Evolutionary conservation across 345 rosid genomes (phyloP).

Genomic region (Excoecaria cochinchinensis): DNA sequence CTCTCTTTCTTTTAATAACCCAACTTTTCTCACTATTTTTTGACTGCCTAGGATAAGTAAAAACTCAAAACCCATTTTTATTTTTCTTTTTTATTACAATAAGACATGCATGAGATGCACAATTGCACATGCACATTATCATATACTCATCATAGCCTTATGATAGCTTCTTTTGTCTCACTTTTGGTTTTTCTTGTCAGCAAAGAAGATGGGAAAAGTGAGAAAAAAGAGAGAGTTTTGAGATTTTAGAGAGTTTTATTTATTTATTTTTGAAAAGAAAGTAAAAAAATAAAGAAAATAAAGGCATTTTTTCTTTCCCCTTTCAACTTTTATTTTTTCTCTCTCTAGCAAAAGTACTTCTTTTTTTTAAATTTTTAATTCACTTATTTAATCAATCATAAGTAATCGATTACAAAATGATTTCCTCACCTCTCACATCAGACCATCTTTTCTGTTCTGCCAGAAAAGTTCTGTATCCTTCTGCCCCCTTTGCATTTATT

Average conservation of each 20-base stretch:
- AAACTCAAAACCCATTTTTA: background rate
- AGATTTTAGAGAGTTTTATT: background rate
- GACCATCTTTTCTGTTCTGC: constrained; percentile 23
- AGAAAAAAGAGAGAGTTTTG: constrained; percentile 6
- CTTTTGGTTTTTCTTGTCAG: constrained; percentile 23
- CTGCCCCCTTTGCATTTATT: constrained; percentile 26
- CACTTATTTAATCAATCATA: constrained; percentile 36
- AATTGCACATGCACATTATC: constrained; percentile 8
- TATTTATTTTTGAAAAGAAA: background rate
- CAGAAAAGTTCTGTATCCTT: constrained; percentile 27
- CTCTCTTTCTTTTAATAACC: background rate
- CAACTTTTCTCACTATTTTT: background rate
- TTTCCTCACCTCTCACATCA: constrained; percentile 39
- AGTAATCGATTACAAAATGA: constrained; percentile 57
- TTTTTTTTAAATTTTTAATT: background rate
- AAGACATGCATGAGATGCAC: constrained; percentile 21
- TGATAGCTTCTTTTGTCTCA: constrained; percentile 25
- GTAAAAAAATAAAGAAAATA: background rate
- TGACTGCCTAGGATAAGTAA: constrained; percentile 6
- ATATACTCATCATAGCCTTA: constrained; percentile 26
- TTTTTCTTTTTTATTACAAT: background rate
- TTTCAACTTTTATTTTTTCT: background rate
- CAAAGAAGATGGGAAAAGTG: constrained; percentile 20
- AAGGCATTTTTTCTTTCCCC: background rate
- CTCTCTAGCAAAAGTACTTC: background rate